A percentile compares a stretch with the other conserved stretches of the same genome.
These are phyloP conservation scores for Monosporozyma servazzii DNA, from an alignment of 805 yeast species.

Conservation along the genomic window DNA sequence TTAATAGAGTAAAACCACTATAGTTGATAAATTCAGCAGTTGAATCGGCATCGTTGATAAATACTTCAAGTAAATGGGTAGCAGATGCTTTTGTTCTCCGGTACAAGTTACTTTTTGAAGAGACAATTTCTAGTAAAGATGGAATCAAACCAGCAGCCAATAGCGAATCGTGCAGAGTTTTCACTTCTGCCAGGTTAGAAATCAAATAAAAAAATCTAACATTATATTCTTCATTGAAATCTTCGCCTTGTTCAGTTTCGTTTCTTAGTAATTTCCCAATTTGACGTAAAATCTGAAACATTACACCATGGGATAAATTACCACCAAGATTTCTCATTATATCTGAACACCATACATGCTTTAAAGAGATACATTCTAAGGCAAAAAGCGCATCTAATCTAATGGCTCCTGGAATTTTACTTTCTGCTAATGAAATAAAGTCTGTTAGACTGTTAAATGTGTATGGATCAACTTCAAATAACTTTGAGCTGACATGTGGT, in stretches of 20 bases:
- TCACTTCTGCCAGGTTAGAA: conserved; percentile 50
- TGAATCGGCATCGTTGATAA: conserved; percentile 38
- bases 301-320: conserved; percentile 74
- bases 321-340: conserved; percentile 72
- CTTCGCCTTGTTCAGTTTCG: conserved; percentile 25
- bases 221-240: conserved; percentile 40
- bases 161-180: conserved; percentile 45
- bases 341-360: conserved; percentile 66
- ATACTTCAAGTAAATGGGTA: conserved; percentile 44
- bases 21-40: conserved; percentile 54
- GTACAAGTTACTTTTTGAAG: conserved; percentile 40
- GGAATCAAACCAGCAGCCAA: conserved; percentile 70
- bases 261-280: conserved; percentile 46
- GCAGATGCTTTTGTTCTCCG: conserved; percentile 57
- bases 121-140: conserved; percentile 53
- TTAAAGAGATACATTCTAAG: conserved; percentile 58
- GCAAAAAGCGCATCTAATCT: conserved; percentile 56
- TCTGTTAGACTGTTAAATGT: conserved; percentile 62
- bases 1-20: conserved; percentile 56
- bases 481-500: conserved; percentile 49
- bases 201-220: conserved; percentile 49
- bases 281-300: conserved; percentile 61
- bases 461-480: conserved; percentile 67
- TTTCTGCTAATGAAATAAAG: conserved; percentile 56
- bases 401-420: conserved; percentile 42